Conservation (phyloP, 2,329 filamentous ascomycete species). For the Seiridium unicorne region DNA sequence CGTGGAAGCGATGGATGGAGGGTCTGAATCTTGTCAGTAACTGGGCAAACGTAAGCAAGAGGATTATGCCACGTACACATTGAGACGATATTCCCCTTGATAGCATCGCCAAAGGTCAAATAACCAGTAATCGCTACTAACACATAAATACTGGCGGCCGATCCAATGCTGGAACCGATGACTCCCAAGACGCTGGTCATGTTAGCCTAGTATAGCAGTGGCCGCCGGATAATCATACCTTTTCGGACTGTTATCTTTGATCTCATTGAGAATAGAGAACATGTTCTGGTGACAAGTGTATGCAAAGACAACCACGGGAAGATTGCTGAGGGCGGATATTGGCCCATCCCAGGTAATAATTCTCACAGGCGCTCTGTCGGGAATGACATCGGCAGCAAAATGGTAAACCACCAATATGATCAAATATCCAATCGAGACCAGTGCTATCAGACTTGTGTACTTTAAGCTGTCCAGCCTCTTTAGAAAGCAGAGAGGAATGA, state of each 20-base stretch:
- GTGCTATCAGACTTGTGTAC: slow-evolving; percentile 89
- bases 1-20: slow-evolving; percentile 76
- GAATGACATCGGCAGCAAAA: slow-evolving; percentile 76
- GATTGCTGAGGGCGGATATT: slow-evolving; percentile 75
- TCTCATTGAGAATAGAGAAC: slow-evolving; percentile 98
- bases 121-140: slow-evolving; percentile 95
- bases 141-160: slow-evolving; percentile 82
- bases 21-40: slow-evolving; percentile 41
- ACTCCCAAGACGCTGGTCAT: slow-evolving; percentile 69
- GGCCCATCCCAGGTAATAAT: slow-evolving; percentile 77
- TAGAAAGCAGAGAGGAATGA: slow-evolving; percentile 92
- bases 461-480: slow-evolving; percentile 91
- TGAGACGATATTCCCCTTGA: slow-evolving; percentile 88
- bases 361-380: slow-evolving; percentile 71
- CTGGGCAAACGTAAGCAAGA: slow-evolving; percentile 2
- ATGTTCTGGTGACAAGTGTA: slow-evolving; percentile 99
- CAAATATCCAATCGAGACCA: slow-evolving; percentile 91
- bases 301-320: slow-evolving; percentile 97
- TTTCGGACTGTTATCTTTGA: slow-evolving; percentile 75
- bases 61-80: slow-evolving; percentile 67
- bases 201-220: slow-evolving; percentile 11
- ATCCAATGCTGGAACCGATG: slow-evolving; percentile 80
- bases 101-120: slow-evolving; percentile 86
- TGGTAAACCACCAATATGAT: slow-evolving; percentile 93
- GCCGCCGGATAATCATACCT: slow-evolving; percentile 26